Evolutionary conservation across 2,329 filamentous ascomycete genomes (phyloP).

Genomic region (Phoma sp.): DNA sequence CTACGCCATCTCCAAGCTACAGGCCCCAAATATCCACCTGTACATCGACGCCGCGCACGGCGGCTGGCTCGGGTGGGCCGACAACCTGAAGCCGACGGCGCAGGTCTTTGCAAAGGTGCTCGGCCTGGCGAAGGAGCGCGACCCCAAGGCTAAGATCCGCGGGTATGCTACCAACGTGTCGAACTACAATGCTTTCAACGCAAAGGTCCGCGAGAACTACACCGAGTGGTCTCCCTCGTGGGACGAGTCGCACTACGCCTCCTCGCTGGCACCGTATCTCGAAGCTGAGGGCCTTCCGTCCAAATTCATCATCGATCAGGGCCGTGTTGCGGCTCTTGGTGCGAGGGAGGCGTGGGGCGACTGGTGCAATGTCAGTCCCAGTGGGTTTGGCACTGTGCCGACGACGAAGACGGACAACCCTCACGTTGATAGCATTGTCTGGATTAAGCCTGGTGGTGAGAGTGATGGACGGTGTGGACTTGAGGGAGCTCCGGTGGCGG

Average conservation of each 20-base stretch:
- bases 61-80: constrained; percentile 41
- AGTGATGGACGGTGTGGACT: constrained; percentile 37
- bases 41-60: constrained; percentile 43
- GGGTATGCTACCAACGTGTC: constrained; percentile 39
- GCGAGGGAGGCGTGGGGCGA: constrained; percentile 37
- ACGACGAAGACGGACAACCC: constrained; percentile 30
- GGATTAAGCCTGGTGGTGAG: constrained; percentile 43
- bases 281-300: constrained; percentile 34
- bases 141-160: constrained; percentile 32
- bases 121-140: constrained; percentile 31
- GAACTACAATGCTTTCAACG: constrained; percentile 38
- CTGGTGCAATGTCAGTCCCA: constrained; percentile 39
- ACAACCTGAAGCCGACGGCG: constrained; percentile 37
- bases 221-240: constrained; percentile 33
- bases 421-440: constrained; percentile 38
- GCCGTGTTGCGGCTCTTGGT: constrained; percentile 33
- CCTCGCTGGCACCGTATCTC: constrained; percentile 28
- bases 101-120: constrained; percentile 35
- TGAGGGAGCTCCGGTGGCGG: constrained; percentile 34
- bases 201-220: constrained; percentile 35
- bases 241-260: constrained; percentile 38
- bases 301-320: constrained; percentile 41
- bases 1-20: constrained; percentile 38
- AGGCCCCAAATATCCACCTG: constrained; percentile 37
- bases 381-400: constrained; percentile 32